These are phyloP conservation scores for Canariomyces notabilis DNA, from an alignment of 2,329 filamentous ascomycete species.

Conservation along the genomic window DNA sequence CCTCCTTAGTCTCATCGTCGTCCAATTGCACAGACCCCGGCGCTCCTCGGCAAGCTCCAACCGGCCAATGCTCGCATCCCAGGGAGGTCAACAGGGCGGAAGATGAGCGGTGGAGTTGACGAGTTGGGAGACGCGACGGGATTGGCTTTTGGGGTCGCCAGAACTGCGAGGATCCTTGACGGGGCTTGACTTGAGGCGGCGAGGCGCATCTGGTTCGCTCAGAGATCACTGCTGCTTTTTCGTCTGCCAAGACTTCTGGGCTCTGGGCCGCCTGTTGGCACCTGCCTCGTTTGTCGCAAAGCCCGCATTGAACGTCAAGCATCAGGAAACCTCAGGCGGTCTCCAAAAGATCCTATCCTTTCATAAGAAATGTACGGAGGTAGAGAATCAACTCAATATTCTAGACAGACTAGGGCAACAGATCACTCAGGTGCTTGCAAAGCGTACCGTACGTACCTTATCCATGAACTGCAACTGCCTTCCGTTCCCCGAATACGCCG, in stretches of 20 bases:
- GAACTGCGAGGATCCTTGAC: slow-evolving; percentile 6
- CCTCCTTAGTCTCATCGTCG: slow-evolving; percentile 14
- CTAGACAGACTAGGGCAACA: too few relatives aligned
- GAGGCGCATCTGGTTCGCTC: background rate
- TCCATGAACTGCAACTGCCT: too few relatives aligned
- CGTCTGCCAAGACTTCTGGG: slow-evolving; percentile 3
- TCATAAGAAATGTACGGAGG: too few relatives aligned
- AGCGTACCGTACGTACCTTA: too few relatives aligned
- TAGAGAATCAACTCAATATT: too few relatives aligned
- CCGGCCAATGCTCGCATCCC: slow-evolving; percentile 5
- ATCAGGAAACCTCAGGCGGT: too few relatives aligned
- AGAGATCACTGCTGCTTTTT: background rate
- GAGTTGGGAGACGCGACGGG: slow-evolving; percentile 10
- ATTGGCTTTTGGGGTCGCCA: slow-evolving; percentile 10
- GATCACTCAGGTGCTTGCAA: too few relatives aligned
- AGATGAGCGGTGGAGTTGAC: slow-evolving; percentile 15
- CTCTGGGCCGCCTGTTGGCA: background rate
- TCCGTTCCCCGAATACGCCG: too few relatives aligned
- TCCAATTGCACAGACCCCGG: slow-evolving; percentile 12
- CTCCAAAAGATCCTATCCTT: too few relatives aligned
- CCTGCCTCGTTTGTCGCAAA: background rate
- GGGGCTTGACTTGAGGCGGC: background rate
- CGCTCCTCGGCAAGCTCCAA: slow-evolving; percentile 14
- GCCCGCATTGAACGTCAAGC: too few relatives aligned
- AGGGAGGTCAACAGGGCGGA: slow-evolving; percentile 1